phyloP scores from a whole-genome alignment of 495 filamentous ascomycete species.

The Tetracladium marchalianum region DNA sequence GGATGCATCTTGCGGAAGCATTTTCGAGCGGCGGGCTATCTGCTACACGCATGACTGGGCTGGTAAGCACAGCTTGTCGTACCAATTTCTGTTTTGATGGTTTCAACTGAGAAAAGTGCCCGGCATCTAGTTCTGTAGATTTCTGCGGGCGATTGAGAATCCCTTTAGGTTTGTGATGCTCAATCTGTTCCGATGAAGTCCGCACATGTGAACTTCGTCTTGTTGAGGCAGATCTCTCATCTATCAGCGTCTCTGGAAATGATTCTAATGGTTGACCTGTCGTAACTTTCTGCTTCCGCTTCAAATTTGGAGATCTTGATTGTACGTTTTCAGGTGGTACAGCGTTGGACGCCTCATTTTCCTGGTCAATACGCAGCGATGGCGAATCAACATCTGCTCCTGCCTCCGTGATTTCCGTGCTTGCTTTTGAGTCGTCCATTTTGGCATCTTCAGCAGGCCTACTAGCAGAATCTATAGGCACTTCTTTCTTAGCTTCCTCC shows the following conservation, averaged over 20 bases:
- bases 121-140: constrained; percentile 2
- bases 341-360: no score
- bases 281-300: no score
- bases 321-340: no score
- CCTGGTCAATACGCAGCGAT: no score
- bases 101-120: neutral
- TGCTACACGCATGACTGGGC: constrained; percentile 1
- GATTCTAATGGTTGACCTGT: no score
- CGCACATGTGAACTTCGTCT: neutral
- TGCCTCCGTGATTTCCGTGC: no score
- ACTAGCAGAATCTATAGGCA: no score
- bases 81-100: constrained; percentile 7
- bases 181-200: constrained; percentile 9
- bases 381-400: no score
- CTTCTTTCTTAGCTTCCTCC: neutral
- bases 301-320: no score
- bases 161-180: constrained; percentile 14
- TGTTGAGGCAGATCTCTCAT: no score
- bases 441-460: no score
- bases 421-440: neutral
- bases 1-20: constrained; percentile 18
- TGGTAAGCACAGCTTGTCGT: constrained; percentile 9
- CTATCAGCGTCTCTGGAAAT: no score
- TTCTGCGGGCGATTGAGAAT: constrained; percentile 18
- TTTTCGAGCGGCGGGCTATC: constrained; percentile 17